Evolutionary conservation across 1,284 basidiomycete species (phyloP), one percentile per base, ranked within the genome.

Genomic region (Austroboletus olivaceoglutinosus): DNA sequence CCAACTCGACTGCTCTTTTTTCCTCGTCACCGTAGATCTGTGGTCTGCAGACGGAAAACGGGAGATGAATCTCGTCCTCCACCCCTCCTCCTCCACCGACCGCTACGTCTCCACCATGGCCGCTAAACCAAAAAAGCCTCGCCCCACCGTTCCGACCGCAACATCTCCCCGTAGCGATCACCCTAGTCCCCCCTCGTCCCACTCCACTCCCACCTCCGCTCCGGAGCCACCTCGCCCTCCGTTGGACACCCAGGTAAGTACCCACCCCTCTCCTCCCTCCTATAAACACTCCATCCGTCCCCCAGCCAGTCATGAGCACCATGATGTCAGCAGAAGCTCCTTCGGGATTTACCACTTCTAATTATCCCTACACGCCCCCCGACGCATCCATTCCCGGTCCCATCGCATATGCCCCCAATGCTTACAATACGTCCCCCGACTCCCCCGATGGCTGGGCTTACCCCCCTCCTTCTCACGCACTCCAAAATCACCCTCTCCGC

Each of bases 21-120:
- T 96, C 64, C 71, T 96, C 41, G 86, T 93, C 23, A 91, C 89
- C 40, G 91, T 91, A 15, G 93, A 95, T 69, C 73, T 95, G 1
- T 93, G 91, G 88, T 91, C 89, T 1, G 79, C 77, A 38, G 91
- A 92, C 61, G 85, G 83, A 30, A 82, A 79, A 54, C 80, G 84
- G 36, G 89, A 93, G 61, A 86, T 88, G 73, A 93, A 93, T 65
- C 82, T 94, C 21, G 91, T 94, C 43, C 74, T 92, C 27, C 89
- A 93, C 65, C 90, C 91, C 0, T 87, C 88, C 1, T 85, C 86
- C 4, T 74, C 68, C 48, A 48, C 80, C 2, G 88, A 90, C 63
- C 82, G 87, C 46, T 86, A 85, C 64, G 74, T 80, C 16, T 77
- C 85, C 2, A 64, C 80, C 2, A 73, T 78, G 51, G 64, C 77